Percentiles rank a stretch among this genome's conserved stretches.
These are phyloP conservation scores for Picochlorum sp. DNA, from an alignment of 139 green algal species.

Conservation along the genomic window DNA sequence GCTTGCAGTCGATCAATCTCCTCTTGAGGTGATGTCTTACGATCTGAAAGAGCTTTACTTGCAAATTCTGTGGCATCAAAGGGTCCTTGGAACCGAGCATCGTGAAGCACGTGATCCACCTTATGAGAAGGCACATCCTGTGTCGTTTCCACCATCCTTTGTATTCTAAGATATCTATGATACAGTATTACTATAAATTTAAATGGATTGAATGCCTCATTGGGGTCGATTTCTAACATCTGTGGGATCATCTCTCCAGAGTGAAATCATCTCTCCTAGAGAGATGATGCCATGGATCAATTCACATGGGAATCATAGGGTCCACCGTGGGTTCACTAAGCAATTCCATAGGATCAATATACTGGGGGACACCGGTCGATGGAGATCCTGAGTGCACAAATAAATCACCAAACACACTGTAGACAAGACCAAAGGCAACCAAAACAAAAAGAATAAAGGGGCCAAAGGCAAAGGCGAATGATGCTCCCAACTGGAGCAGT, in stretches of 20 bases:
- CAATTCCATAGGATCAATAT: conserved; percentile 56
- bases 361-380: background rate
- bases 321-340: conserved; percentile 60
- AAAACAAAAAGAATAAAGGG: conserved; percentile 57
- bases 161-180: no score
- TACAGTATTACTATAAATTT: no score
- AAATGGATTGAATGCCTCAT: no score
- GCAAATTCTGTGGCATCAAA: conserved; percentile 70
- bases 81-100: conserved; percentile 26
- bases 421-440: conserved; percentile 30
- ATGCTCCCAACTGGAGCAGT: conserved; percentile 59
- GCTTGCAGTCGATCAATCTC: conserved; percentile 54
- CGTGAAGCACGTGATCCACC: no score
- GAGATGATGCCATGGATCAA: no score
- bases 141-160: no score
- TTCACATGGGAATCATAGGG: conserved; percentile 40
- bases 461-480: conserved; percentile 64
- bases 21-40: conserved; percentile 47
- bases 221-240: no score
- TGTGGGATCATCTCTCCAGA: no score
- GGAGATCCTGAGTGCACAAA: conserved; percentile 54
- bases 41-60: conserved; percentile 43
- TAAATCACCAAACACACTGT: conserved; percentile 44
- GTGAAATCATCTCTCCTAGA: no score
- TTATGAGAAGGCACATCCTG: no score